A percentile compares a stretch with the other conserved stretches of the same genome.
Conservation (phyloP, 495 filamentous ascomycete species). For the Trichocladium uniseriatum region DNA sequence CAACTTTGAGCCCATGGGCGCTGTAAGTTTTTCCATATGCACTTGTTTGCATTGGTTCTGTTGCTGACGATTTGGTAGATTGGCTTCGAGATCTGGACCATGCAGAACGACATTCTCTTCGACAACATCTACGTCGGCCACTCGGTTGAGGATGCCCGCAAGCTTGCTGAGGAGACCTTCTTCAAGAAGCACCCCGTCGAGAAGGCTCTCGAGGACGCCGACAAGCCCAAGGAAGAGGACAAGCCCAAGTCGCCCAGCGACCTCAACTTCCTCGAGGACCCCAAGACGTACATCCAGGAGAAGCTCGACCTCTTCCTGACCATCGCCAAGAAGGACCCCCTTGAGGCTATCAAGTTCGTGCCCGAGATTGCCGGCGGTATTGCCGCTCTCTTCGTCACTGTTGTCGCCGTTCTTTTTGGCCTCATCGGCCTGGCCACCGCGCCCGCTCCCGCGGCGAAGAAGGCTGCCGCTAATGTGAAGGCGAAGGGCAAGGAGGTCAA, state of each 20-base stretch:
- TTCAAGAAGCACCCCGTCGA: slow-evolving; percentile 84
- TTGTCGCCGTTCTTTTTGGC: slow-evolving; percentile 59
- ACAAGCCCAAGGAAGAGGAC: slow-evolving; percentile 69
- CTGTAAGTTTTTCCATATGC: slow-evolving; percentile 49
- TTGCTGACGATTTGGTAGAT: slow-evolving; percentile 35
- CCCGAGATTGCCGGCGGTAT: slow-evolving; percentile 83
- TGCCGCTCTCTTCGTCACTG: slow-evolving; percentile 54
- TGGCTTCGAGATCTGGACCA: slow-evolving; percentile 99
- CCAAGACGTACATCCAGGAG: slow-evolving; percentile 78
- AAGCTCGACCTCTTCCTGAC: slow-evolving; percentile 83
- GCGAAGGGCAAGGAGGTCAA: slow-evolving; percentile 60
- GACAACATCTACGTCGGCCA: slow-evolving; percentile 99
- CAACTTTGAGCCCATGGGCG: slow-evolving; percentile 96
- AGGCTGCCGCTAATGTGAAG: slow-evolving; percentile 62
- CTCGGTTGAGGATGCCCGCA: slow-evolving; percentile 86
- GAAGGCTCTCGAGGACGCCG: slow-evolving; percentile 69
- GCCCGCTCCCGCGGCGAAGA: slow-evolving; percentile 39
- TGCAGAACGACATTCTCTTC: slow-evolving; percentile 98
- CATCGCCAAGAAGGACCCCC: slow-evolving; percentile 75
- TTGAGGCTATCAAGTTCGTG: slow-evolving; percentile 82
- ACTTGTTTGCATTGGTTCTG: background rate
- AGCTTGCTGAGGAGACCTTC: slow-evolving; percentile 86
- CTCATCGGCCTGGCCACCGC: slow-evolving; percentile 33
- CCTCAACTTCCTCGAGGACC: slow-evolving; percentile 88
- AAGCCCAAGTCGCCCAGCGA: slow-evolving; percentile 55